Conservation (phyloP, 2,329 filamentous ascomycete genomes). For the Phyllosticta capitalensis region DNA sequence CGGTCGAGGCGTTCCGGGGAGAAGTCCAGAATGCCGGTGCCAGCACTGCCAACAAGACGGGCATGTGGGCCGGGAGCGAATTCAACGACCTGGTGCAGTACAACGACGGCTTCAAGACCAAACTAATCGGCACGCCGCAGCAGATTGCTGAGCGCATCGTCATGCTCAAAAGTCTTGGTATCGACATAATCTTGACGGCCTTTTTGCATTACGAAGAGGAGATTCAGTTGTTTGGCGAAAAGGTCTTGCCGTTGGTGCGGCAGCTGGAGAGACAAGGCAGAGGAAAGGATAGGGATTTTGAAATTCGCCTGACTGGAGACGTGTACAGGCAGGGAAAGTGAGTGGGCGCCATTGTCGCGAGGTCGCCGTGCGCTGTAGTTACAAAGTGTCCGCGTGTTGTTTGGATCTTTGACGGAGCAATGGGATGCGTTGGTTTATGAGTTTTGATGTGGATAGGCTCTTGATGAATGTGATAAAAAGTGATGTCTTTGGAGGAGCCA, state of each 20-base stretch:
- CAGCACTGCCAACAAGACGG: constrained; percentile 38
- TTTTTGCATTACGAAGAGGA: constrained; percentile 47
- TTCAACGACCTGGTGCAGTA: constrained; percentile 47
- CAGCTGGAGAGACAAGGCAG: constrained; percentile 39
- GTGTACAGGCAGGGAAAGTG: constrained; percentile 29
- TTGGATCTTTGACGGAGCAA: neutral
- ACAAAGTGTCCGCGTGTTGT: neutral
- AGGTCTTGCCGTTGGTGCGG: constrained; percentile 40
- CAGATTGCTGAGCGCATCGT: constrained; percentile 43
- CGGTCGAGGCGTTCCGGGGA: constrained; percentile 40
- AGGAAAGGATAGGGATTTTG: constrained; percentile 38
- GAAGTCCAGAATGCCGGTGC: constrained; percentile 43
- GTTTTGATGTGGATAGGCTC: neutral
- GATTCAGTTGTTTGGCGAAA: constrained; percentile 39
- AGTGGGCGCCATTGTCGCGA: neutral
- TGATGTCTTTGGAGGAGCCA: neutral
- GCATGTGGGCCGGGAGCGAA: constrained; percentile 45
- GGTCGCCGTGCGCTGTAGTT: neutral
- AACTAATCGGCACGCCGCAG: constrained; percentile 43
- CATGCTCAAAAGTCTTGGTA: constrained; percentile 37
- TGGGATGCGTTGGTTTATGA: neutral
- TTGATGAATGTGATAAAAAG: neutral
- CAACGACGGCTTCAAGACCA: constrained; percentile 48
- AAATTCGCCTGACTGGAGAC: constrained; percentile 39
- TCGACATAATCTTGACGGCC: constrained; percentile 37